phyloP scores from a whole-genome alignment of 306 rosid species.

The Cucumis sativus region DNA sequence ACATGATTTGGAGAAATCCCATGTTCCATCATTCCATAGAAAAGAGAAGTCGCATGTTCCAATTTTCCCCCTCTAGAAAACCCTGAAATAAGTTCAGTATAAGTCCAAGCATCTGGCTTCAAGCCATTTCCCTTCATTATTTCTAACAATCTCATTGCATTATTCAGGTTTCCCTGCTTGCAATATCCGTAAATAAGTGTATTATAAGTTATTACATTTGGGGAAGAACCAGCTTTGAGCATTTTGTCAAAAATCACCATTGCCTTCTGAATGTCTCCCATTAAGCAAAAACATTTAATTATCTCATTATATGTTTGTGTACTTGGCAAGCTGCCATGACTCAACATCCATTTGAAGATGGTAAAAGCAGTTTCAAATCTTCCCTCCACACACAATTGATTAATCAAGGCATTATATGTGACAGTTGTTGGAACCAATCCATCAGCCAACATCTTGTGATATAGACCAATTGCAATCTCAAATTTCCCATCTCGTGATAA shows the following conservation, averaged over 20 bases:
- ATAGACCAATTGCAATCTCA: constrained; percentile 25
- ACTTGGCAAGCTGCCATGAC: constrained; percentile 19
- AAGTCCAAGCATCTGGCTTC: constrained; percentile 29
- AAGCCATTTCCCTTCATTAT: constrained; percentile 31
- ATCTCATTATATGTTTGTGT: constrained; percentile 23
- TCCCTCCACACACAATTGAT: constrained; percentile 20
- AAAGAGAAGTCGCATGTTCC: constrained; percentile 14
- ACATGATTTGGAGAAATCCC: constrained; percentile 23
- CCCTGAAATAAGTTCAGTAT: constrained; percentile 26
- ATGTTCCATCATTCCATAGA: constrained; percentile 24
- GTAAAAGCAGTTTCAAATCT: constrained; percentile 18
- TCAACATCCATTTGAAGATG: constrained; percentile 27
- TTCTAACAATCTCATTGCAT: constrained; percentile 24
- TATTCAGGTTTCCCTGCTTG: constrained; percentile 17
- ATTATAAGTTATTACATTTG: constrained; percentile 26
- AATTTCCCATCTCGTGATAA: constrained; percentile 20
- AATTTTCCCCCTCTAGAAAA: constrained; percentile 14
- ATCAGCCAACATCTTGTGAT: constrained; percentile 26
- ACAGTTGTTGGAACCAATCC: constrained; percentile 25
- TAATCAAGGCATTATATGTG: constrained; percentile 25
- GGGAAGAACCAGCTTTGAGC: constrained; percentile 25
- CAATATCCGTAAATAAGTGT: constrained; percentile 19
- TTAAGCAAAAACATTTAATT: constrained; percentile 23
- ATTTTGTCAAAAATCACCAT: constrained; percentile 28
- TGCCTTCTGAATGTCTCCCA: constrained; percentile 19